Evolutionary conservation across 306 rosid genomes (phyloP), one percentile per base, ranked within the genome.

Genomic region (Cicer judaicum): DNA sequence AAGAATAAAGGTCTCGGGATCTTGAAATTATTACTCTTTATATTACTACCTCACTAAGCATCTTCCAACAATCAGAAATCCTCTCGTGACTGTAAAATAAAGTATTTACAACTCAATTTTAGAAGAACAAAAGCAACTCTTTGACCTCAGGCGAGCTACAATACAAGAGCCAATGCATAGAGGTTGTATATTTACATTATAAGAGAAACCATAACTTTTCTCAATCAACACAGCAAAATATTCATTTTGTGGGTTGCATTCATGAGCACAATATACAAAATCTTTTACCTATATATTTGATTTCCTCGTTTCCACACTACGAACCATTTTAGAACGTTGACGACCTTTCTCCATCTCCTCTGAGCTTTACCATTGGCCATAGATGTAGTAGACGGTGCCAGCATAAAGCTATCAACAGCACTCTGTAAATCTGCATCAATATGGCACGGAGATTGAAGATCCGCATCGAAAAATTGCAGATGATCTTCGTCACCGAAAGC

Each of bases 331-430:
- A 94, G 81, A 77, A 92, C 89, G 15, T 90, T 90, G 81, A 81
- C 88, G 10, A 94, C 73, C 85, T 86, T 92, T 36, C 90, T 86
- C 99, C 99, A 94, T 85, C 99, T 78, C 81, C 70, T 87, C 82
- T 77, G 89, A 65, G 99, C 99, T 73, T 78, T 82, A 47, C 70
- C 85, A 7, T 71, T 64, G 44, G 86, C 79, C 29, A 75, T 57
- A 21, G 86, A 64, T 3, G 88, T 55, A 42, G 90, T 55, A 42
- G 90, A 62, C 49, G 84, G 89, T 7, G 84, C 13, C 12, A 73
- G 63, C 72, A 83, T 74, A 77, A 86, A 88, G 81, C 79, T 61
- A 56, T 90, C 89, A 5, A 84, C 86, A 18, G 90, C 87, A 48
- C 86, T 84, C 52, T 82, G 94, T 38, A 87, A 84, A 77, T 89